A percentile compares a stretch with the other conserved stretches of the same genome.
Evolutionary conservation across 768 basidiomycete genomes (phyloP).

Genomic region (Pholiota molesta): DNA sequence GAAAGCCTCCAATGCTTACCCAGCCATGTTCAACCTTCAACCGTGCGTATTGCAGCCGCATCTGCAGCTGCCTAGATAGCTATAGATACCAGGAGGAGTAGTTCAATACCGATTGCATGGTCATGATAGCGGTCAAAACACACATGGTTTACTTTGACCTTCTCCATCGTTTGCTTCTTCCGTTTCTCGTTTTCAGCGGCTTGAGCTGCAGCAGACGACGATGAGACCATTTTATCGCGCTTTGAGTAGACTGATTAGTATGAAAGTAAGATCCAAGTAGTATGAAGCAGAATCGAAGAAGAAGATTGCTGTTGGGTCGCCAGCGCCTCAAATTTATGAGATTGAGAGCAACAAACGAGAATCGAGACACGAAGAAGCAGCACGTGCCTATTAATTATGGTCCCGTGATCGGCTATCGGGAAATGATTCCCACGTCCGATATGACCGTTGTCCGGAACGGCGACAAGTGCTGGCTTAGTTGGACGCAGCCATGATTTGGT

Average conservation of each 20-base stretch:
- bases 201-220: slow-evolving; percentile 31
- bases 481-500: background rate
- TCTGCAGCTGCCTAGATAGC: slow-evolving; percentile 73
- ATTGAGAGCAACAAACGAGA: slow-evolving; percentile 1
- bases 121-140: slow-evolving; percentile 18
- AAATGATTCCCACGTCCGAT: background rate
- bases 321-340: slow-evolving; percentile 5
- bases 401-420: background rate
- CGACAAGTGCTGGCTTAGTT: too few species aligned
- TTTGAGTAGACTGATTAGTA: background rate
- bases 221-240: slow-evolving; percentile 34
- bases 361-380: slow-evolving; percentile 15
- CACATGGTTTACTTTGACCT: slow-evolving; percentile 61
- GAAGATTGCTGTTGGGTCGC: background rate
- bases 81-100: slow-evolving; percentile 27
- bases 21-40: slow-evolving; percentile 83
- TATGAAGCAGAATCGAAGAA: too few species aligned
- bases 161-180: slow-evolving; percentile 55
- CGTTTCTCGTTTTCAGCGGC: slow-evolving; percentile 43
- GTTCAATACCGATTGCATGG: background rate
- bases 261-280: background rate
- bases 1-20: slow-evolving; percentile 47
- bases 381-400: slow-evolving; percentile 11
- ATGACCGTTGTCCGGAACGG: too few species aligned
- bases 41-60: slow-evolving; percentile 75